Conservation (phyloP, 2,329 filamentous ascomycete species). For the Basipetospora chlamydospora region DNA sequence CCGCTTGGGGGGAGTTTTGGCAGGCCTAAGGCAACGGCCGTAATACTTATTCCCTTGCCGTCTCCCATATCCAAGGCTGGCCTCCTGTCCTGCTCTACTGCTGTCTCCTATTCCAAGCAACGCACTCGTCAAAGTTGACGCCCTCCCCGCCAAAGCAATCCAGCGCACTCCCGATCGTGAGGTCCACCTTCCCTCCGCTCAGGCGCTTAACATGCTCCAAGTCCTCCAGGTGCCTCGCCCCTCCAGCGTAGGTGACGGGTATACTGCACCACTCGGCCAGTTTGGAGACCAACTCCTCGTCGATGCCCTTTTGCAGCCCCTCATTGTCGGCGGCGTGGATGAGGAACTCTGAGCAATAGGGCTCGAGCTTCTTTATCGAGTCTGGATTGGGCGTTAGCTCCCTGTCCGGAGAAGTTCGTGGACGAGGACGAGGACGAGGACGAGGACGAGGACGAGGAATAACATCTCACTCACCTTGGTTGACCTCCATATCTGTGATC, state of each 20-base stretch:
- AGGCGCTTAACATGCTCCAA: slow-evolving; percentile 66
- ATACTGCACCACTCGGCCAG: slow-evolving; percentile 79
- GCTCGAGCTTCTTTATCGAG: slow-evolving; percentile 66
- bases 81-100: no score
- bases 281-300: slow-evolving; percentile 64
- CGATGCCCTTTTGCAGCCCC: slow-evolving; percentile 80
- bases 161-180: slow-evolving; percentile 91
- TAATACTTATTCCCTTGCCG: no score
- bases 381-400: slow-evolving; percentile 36
- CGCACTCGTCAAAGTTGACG: slow-evolving; percentile 78
- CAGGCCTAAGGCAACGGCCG: no score
- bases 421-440: no score
- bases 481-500: slow-evolving; percentile 90
- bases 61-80: no score
- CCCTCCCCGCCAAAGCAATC: slow-evolving; percentile 88
- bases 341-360: slow-evolving; percentile 90
- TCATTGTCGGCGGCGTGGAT: slow-evolving; percentile 97
- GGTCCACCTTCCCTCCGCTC: slow-evolving; percentile 69
- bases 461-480: slow-evolving; percentile 45
- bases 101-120: slow-evolving; percentile 62
- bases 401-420: no score
- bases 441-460: not conserved
- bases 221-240: slow-evolving; percentile 71
- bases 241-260: slow-evolving; percentile 91
- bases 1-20: no score